Base-by-base conservation (phyloP, 352 stramenopile genomes). In the Phytophthora constricta region DNA sequence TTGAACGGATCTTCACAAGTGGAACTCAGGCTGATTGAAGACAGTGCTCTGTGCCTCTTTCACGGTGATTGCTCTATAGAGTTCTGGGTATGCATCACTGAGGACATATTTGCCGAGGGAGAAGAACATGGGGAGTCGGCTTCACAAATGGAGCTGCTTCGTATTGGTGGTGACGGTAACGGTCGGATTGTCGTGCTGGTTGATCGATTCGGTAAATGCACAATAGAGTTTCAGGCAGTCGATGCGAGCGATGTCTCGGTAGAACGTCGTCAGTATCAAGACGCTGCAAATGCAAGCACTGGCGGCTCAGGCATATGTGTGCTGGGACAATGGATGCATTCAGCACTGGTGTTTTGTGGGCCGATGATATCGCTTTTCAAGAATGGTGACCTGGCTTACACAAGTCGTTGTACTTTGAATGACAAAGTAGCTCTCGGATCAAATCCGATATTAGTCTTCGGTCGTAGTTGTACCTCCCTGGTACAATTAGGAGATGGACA, bases 1-100 rank as follows among this genome's bases (percentile, higher is more conserved):
- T 79, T 90, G 34, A 43, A 64, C 22, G 82, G 82, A 0, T 83
- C 69, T 19, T 46, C 80, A 27, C 47, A 41, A 2, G 43, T 82
- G 33, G 41, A 62, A 22, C n/a, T 82, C 33, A 63, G 63, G 28
- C 16, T 77, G 17, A 19, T 17, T n/a, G 45, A 65, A 23, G 26
- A 56, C 3, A 84, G 72, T 27, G 60, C 39, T 17, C 64, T 39
- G 13, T 23, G 47, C 10, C 14, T 71, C 7, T 48, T 75, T 0
- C 59, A 72, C 2, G 66, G 67, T 27, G 85, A 93, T 46, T 79
- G 63, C 42, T 86, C 77, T 1, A 59, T 89, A 16, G 81, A 91
- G 50, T 82, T 79, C 25, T 93, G 85, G 85, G 41, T 84, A 1
- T 70, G 68, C 9, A 42, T 82, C n/a, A 54, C 42, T 4, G 51